Evolutionary conservation across 495 filamentous ascomycete genomes (phyloP).

Genomic region (Cercophora newfieldiana): DNA sequence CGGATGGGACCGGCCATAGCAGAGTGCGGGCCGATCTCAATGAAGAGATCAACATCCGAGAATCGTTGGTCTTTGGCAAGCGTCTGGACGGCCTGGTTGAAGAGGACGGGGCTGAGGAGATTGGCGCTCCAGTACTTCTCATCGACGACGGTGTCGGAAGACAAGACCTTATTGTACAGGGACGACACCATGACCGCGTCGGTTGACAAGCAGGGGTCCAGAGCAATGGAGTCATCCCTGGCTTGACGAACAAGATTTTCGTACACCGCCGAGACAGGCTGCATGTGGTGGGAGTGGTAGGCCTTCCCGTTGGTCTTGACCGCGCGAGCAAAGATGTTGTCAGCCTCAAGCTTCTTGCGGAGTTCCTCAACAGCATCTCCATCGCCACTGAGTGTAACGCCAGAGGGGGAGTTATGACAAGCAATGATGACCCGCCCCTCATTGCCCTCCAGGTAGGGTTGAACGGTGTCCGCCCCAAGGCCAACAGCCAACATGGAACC

Average conservation of each 20-base stretch:
- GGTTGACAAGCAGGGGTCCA: neutral
- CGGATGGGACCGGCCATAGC: constrained; percentile 48
- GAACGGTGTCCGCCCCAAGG: constrained; percentile 22
- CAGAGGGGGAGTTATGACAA: constrained; percentile 43
- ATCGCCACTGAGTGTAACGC: constrained; percentile 41
- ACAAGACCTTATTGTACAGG: constrained; percentile 22
- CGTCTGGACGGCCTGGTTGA: constrained; percentile 38
- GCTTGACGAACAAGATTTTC: constrained; percentile 37
- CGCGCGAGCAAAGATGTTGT: constrained; percentile 39
- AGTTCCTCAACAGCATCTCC: constrained; percentile 35
- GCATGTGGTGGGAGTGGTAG: constrained; percentile 58
- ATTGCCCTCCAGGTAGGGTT: neutral
- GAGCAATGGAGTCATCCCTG: constrained; percentile 22
- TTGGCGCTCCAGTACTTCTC: constrained; percentile 39
- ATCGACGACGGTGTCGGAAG: constrained; percentile 29
- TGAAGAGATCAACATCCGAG: constrained; percentile 26
- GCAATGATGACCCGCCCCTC: constrained; percentile 36
- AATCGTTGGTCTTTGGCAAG: neutral
- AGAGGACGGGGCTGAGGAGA: constrained; percentile 46
- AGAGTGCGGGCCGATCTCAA: constrained; percentile 54
- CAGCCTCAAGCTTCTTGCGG: constrained; percentile 29
- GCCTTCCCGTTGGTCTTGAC: constrained; percentile 45
- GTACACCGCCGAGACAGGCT: constrained; percentile 18
- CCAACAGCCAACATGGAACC: constrained; percentile 44
- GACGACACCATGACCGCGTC: constrained; percentile 33